Conservation (phyloP, 257 asterid species). For the Gentiana macrophylla region DNA sequence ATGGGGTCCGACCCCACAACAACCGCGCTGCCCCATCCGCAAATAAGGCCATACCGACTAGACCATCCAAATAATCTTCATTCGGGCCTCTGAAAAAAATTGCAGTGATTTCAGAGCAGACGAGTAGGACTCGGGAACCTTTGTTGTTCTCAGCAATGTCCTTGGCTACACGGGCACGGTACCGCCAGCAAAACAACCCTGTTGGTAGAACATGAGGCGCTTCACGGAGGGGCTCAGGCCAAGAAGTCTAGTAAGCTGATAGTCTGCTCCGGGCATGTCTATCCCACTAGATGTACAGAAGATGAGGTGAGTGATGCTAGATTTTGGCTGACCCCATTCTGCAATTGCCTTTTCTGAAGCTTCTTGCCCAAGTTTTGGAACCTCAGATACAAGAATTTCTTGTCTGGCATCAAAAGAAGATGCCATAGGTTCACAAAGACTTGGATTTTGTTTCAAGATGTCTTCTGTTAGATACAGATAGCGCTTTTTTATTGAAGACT, state of each 20-base stretch:
- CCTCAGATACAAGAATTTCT: too few relatives aligned
- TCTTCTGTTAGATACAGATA: too few relatives aligned
- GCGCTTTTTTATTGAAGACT: too few relatives aligned
- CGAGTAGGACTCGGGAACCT: slow-evolving; percentile 47
- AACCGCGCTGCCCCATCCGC: slow-evolving; percentile 57
- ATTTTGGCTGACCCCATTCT: background rate
- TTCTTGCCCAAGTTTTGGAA: too few relatives aligned
- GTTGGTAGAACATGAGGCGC: slow-evolving; percentile 67
- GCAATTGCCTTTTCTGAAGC: too few relatives aligned
- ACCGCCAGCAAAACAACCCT: slow-evolving; percentile 69
- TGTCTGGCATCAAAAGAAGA: too few relatives aligned
- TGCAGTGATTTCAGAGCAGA: slow-evolving; percentile 53
- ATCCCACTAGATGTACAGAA: slow-evolving; percentile 40
- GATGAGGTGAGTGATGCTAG: background rate
- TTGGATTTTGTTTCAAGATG: too few relatives aligned
- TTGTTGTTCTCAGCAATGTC: slow-evolving; percentile 70
- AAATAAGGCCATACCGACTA: slow-evolving; percentile 29
- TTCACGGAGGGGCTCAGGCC: slow-evolving; percentile 57
- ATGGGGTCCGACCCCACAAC: slow-evolving; percentile 40
- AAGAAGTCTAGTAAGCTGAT: slow-evolving; percentile 56
- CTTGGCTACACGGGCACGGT: slow-evolving; percentile 60
- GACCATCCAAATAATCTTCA: too few relatives aligned
- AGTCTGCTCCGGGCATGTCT: slow-evolving; percentile 88
- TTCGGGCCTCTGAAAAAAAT: too few relatives aligned
- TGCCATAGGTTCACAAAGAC: too few relatives aligned